Evolutionary conservation across 2,329 filamentous ascomycete genomes (phyloP).

Genomic region (Trichoderma hamatum): DNA sequence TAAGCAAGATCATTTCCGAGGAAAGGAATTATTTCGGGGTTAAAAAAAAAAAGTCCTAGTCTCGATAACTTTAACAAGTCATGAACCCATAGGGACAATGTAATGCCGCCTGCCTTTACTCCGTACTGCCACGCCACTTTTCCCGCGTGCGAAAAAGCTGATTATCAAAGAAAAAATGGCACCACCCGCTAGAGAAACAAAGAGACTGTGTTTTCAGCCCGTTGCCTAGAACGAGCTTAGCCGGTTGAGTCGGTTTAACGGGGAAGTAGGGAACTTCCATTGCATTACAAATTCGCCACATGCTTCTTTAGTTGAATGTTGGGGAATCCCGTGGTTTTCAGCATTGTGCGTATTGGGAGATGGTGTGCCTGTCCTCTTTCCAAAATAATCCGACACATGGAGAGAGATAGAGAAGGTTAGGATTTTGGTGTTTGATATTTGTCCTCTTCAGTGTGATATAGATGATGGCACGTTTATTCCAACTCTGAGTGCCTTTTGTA

Average conservation of each 20-base stretch:
- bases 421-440: background rate
- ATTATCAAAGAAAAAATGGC: constrained; percentile 8
- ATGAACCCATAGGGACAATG: background rate
- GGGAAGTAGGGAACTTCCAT: background rate
- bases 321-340: too few relatives aligned
- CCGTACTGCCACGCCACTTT: background rate
- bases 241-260: background rate
- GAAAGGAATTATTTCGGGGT: background rate
- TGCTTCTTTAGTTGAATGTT: background rate
- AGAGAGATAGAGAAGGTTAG: background rate
- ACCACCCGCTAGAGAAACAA: background rate
- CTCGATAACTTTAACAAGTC: background rate
- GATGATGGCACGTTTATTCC: background rate
- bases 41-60: background rate
- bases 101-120: background rate
- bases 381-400: too few relatives aligned
- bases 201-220: background rate
- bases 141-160: background rate
- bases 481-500: background rate
- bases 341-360: background rate
- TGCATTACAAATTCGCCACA: background rate
- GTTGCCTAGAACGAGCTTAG: background rate
- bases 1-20: background rate
- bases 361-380: too few relatives aligned
- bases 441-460: background rate